These are phyloP conservation scores for Saccharomycopsis sp. DNA, from an alignment of 805 yeast species.

Conservation along the genomic window DNA sequence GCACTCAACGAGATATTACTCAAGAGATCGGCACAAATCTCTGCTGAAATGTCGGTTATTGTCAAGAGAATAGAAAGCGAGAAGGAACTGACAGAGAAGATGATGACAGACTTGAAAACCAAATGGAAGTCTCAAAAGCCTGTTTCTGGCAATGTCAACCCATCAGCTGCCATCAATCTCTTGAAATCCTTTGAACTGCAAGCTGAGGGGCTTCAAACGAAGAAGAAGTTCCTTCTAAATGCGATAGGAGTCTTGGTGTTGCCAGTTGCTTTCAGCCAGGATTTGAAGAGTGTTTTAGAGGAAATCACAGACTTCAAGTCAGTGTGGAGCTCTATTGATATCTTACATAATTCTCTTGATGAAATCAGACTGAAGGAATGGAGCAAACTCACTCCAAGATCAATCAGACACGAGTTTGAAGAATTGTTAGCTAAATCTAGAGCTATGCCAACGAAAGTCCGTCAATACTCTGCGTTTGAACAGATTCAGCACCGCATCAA, in stretches of 20 bases:
- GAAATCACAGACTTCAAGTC: slow-evolving; percentile 51
- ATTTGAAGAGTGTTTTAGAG: slow-evolving; percentile 30
- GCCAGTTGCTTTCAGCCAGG: slow-evolving; percentile 27
- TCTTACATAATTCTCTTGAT: slow-evolving; percentile 42
- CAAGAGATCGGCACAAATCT: slow-evolving; percentile 33
- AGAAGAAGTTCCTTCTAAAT: slow-evolving; percentile 24
- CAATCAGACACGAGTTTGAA: slow-evolving; percentile 44
- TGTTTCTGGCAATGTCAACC: slow-evolving; percentile 34
- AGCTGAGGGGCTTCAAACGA: slow-evolving; percentile 8
- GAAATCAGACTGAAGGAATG: slow-evolving; percentile 41
- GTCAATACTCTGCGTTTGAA: slow-evolving; percentile 66
- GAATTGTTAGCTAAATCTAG: slow-evolving; percentile 40
- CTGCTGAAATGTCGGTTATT: slow-evolving; percentile 37
- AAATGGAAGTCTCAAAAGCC: slow-evolving; percentile 50
- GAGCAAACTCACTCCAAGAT: slow-evolving; percentile 40
- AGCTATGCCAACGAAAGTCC: slow-evolving; percentile 47
- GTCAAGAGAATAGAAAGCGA: slow-evolving; percentile 38
- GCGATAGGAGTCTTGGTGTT: slow-evolving; percentile 34
- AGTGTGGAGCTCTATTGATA: slow-evolving; percentile 59
- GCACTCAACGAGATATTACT: slow-evolving; percentile 36
- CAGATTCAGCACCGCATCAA: slow-evolving; percentile 44
- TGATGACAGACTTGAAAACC: slow-evolving; percentile 27
- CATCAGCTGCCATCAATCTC: slow-evolving; percentile 38
- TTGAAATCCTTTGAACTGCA: slow-evolving; percentile 31
- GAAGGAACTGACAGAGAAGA: slow-evolving; percentile 30